Percentiles rank a stretch among this genome's conserved stretches.
These are phyloP conservation scores for Xylaria cubensis DNA, from an alignment of 495 filamentous ascomycete species.

Conservation along the genomic window DNA sequence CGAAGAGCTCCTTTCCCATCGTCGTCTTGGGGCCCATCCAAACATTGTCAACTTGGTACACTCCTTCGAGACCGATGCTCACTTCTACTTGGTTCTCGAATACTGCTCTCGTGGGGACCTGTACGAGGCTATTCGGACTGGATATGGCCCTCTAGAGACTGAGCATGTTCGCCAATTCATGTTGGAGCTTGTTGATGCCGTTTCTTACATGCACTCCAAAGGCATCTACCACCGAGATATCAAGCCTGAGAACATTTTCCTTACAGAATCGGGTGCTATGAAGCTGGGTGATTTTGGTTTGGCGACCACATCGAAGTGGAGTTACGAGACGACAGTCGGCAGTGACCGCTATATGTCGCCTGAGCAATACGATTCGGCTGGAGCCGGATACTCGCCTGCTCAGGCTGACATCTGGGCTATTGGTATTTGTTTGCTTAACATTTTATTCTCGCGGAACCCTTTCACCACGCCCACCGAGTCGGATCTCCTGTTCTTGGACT, in stretches of 20 bases:
- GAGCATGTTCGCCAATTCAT: conserved; percentile 97
- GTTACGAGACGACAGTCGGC: conserved; percentile 87
- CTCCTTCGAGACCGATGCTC: conserved; percentile 88
- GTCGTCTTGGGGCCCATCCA: conserved; percentile 75
- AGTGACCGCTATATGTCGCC: conserved; percentile 99
- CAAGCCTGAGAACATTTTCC: conserved; percentile 99
- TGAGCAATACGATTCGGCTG: conserved; percentile 90
- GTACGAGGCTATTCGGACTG: conserved; percentile 93
- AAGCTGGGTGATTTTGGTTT: conserved; percentile 98
- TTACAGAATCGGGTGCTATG: conserved; percentile 82
- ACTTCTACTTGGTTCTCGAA: conserved; percentile 92
- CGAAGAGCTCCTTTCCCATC: conserved; percentile 86
- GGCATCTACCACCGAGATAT: conserved; percentile 97
- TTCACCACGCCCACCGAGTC: conserved; percentile 86
- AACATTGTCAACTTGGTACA: conserved; percentile 94
- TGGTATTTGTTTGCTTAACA: conserved; percentile 93
- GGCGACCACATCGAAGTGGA: conserved; percentile 85
- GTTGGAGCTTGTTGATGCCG: conserved; percentile 88
- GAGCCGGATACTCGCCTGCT: conserved; percentile 87
- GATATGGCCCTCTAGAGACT: conserved; percentile 87
- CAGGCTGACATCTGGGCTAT: conserved; percentile 95
- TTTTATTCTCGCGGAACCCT: conserved; percentile 93
- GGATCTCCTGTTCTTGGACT: conserved; percentile 90
- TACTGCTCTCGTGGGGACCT: conserved; percentile 96
- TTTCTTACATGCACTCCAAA: conserved; percentile 88